Evolutionary conservation across 495 filamentous ascomycete genomes (phyloP).

Genomic region (Xylaria bambusicola): DNA sequence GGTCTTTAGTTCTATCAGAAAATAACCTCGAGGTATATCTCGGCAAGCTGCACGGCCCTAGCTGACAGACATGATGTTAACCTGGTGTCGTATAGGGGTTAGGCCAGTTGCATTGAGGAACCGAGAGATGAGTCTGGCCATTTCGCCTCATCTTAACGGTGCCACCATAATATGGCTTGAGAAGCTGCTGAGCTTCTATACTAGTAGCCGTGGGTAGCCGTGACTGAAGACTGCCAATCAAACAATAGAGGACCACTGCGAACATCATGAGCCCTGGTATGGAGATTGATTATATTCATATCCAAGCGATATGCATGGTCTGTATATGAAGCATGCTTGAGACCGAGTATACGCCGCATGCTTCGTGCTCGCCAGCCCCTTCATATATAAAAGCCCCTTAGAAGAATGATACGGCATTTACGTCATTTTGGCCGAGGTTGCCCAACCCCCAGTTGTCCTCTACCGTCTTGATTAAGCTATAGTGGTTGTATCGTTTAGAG

Average conservation of each 20-base stretch:
- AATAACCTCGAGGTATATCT: too few relatives aligned
- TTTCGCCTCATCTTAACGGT: background rate
- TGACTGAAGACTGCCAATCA: too few relatives aligned
- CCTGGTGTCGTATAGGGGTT: background rate
- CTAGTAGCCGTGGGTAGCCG: too few relatives aligned
- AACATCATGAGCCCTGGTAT: too few relatives aligned
- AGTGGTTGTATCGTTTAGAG: slow-evolving; percentile 66
- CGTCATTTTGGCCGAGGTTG: slow-evolving; percentile 28
- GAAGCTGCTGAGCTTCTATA: too few relatives aligned
- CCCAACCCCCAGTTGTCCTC: slow-evolving; percentile 56
- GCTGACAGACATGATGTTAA: background rate
- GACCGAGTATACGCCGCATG: slow-evolving; percentile 5
- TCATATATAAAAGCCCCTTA: background rate
- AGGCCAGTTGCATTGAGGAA: background rate
- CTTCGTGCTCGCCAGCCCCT: background rate
- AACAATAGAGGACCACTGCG: background rate
- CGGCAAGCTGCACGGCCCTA: background rate
- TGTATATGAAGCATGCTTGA: slow-evolving; percentile 15
- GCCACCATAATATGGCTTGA: too few relatives aligned
- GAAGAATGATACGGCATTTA: slow-evolving; percentile 13
- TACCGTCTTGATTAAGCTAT: slow-evolving; percentile 62
- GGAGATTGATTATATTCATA: too few relatives aligned
- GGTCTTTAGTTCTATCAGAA: background rate
- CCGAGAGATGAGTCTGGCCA: background rate
- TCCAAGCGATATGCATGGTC: background rate